Evolutionary conservation across 2,329 filamentous ascomycete species (phyloP).

Genomic region (Fusarium redolens): DNA sequence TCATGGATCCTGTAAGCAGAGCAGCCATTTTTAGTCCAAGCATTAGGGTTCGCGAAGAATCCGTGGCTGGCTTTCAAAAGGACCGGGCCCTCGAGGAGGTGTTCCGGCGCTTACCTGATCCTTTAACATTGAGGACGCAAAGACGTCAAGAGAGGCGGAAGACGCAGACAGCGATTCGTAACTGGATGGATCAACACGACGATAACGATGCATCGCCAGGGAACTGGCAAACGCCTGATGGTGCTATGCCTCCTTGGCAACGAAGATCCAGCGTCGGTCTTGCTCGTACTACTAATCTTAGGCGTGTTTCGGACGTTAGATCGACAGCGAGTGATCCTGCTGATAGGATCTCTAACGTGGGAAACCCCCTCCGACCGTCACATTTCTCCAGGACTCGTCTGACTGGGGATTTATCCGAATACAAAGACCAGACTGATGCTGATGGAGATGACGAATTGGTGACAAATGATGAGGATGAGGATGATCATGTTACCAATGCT

Average conservation of each 20-base stretch:
- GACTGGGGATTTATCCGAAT: constrained; percentile 50
- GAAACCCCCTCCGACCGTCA: constrained; percentile 46
- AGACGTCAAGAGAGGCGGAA: constrained; percentile 74
- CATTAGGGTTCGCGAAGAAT: constrained; percentile 81
- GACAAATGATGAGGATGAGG: constrained; percentile 80
- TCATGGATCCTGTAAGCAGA: constrained; percentile 66
- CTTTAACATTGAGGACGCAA: constrained; percentile 69
- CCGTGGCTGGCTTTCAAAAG: constrained; percentile 88
- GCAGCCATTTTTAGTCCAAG: constrained; percentile 79
- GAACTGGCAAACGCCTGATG: constrained; percentile 63
- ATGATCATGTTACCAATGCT: constrained; percentile 62
- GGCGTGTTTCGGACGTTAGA: constrained; percentile 66
- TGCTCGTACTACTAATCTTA: constrained; percentile 60
- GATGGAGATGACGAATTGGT: constrained; percentile 92
- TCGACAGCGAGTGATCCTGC: constrained; percentile 73
- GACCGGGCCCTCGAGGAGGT: constrained; percentile 92
- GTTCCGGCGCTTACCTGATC: constrained; percentile 79
- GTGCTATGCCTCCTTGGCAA: constrained; percentile 59
- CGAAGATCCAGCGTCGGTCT: constrained; percentile 65
- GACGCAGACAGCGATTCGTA: constrained; percentile 83
- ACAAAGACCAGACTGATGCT: constrained; percentile 77
- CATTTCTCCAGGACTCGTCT: constrained; percentile 54
- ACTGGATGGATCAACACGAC: constrained; percentile 86
- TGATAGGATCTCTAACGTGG: constrained; percentile 68
- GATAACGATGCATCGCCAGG: constrained; percentile 59